phyloP scores from a whole-genome alignment of 495 filamentous ascomycete genomes.

The Tuber magnatum region DNA sequence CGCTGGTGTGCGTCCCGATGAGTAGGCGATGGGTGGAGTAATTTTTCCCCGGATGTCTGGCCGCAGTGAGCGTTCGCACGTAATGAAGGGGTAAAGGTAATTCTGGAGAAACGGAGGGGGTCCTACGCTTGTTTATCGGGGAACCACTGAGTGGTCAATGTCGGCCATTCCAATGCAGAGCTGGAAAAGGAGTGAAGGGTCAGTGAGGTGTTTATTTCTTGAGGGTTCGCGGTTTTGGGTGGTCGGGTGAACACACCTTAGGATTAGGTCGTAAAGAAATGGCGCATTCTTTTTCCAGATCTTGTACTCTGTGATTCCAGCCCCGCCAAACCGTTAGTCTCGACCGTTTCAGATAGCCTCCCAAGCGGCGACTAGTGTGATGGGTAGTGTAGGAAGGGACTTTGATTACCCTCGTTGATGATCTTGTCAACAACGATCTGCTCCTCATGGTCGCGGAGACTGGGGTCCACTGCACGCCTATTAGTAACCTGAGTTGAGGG shows the following conservation, averaged over 20 bases:
- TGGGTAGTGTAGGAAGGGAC: background rate
- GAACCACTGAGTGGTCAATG: constrained; percentile 94
- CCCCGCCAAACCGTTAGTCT: constrained; percentile 11
- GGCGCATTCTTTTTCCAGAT: constrained; percentile 99
- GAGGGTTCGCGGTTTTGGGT: background rate
- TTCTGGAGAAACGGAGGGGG: background rate
- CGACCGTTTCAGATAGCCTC: background rate
- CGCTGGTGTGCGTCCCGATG: constrained; percentile 89
- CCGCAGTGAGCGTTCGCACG: constrained; percentile 21
- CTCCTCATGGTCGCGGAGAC: constrained; percentile 56
- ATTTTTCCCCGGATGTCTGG: constrained; percentile 69
- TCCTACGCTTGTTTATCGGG: constrained; percentile 82
- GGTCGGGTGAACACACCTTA: constrained; percentile 51
- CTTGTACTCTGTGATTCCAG: constrained; percentile 71
- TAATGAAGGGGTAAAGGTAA: constrained; percentile 3
- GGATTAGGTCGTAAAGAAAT: constrained; percentile 94
- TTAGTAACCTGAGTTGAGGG: background rate
- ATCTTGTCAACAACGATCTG: constrained; percentile 72
- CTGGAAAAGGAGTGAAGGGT: constrained; percentile 43
- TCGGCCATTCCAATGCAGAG: constrained; percentile 95
- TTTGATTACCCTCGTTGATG: constrained; percentile 76
- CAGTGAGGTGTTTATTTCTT: background rate
- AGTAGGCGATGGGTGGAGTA: constrained; percentile 84
- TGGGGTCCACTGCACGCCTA: constrained; percentile 44
- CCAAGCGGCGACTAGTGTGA: background rate